These are phyloP conservation scores for Eucalyptus pumila DNA, from an alignment of 345 rosid genomes.

Conservation along the genomic window DNA sequence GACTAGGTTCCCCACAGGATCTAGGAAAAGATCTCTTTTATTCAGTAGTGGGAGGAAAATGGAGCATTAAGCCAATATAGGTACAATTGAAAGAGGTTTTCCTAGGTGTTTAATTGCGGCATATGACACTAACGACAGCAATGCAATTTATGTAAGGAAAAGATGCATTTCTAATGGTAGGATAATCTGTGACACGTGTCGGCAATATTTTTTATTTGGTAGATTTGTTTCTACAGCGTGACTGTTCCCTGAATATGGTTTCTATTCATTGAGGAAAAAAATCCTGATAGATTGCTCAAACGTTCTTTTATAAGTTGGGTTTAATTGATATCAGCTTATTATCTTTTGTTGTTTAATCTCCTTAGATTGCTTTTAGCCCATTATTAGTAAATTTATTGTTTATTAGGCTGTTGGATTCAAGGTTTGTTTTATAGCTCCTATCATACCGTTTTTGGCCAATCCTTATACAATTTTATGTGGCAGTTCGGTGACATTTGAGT, in stretches of 20 bases:
- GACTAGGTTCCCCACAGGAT: neutral
- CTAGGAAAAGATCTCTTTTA: neutral
- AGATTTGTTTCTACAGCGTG: neutral
- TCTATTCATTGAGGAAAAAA: neutral
- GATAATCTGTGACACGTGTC: neutral
- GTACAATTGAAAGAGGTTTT: neutral
- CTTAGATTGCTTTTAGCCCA: neutral
- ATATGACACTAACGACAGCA: neutral
- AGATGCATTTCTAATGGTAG: neutral
- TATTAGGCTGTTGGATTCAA: neutral
- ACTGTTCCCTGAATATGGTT: neutral
- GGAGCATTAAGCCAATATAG: neutral
- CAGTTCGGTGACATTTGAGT: neutral
- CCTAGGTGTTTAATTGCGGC: neutral
- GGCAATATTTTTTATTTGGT: neutral
- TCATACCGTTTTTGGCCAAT: neutral
- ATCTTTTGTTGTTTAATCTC: neutral
- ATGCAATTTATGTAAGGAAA: neutral
- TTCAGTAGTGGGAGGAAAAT: neutral
- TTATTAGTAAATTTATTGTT: neutral
- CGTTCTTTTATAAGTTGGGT: neutral
- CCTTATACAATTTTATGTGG: neutral
- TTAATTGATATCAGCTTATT: neutral
- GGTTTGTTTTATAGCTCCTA: neutral
- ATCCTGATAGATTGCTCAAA: neutral